Evolutionary conservation across 768 basidiomycete genomes (phyloP), one percentile per base, ranked within the genome.

Genomic region (Calocera cornea): DNA sequence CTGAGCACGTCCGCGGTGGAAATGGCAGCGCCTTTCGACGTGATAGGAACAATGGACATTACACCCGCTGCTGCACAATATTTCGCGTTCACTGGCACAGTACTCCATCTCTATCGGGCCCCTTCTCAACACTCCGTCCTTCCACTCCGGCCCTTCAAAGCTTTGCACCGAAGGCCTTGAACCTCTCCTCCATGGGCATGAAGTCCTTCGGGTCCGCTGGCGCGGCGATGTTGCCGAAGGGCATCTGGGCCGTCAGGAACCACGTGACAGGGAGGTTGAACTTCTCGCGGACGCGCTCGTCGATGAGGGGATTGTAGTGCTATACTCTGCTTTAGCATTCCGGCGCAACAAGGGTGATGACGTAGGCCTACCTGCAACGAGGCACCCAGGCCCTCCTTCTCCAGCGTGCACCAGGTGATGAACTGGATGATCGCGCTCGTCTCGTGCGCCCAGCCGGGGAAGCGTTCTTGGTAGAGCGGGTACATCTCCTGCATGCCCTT

Each of bases 311-410:
- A 68, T 54, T 67, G 68, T 73, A 74, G 67, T 72, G 73, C 72
- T 71, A 63, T 1, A 67, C 19, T 19, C 1, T 27, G 2, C 19
- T 33, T 60, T 10, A 60, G 54, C 27, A 27, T 31, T 27, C 31
- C 24, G 11, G 8, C 19, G 22, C 34, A 69, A 34, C 17, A 33
- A 8, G 47, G 29, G 7, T n/a, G 64, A 50, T 63, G 31, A 69
- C 66, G n/a, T 12, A 60, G 14, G 31, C 54, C 5, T 29, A 60
- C 54, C 65, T 75, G 75, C 12, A 78, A 68, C 38, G 65, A 71
- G 12, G 76, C 77, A 64, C 78, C 78, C 65, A 77, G 70, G 11
- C 77, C 77, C 50, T 77, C 76, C 22, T 68, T 67, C 41, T 72
- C 72, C 14, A 79, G 69, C 0, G 76, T 73, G 29, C 75, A 76